Evolutionary conservation across 768 basidiomycete species (phyloP).

Genomic region (Tricholoma saponaceum): DNA sequence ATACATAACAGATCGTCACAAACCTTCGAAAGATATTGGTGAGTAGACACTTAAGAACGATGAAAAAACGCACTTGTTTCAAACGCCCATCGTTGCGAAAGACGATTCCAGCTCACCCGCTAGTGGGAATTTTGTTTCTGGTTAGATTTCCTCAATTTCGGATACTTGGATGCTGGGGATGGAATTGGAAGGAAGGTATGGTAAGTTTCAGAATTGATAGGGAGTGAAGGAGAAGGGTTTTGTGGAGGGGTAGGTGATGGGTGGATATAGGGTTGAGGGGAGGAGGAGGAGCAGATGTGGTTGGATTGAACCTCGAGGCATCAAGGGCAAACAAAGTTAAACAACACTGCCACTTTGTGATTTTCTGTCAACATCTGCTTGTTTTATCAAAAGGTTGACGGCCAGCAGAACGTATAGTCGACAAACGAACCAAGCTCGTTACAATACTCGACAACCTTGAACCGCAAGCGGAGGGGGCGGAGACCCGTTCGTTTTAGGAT

Average conservation of each 20-base stretch:
- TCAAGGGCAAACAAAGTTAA: background rate
- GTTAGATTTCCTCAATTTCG: background rate
- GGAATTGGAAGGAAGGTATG: background rate
- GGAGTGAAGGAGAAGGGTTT: background rate
- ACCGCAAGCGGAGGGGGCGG: too few species aligned
- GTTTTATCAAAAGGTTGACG: too few species aligned
- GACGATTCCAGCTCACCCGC: background rate
- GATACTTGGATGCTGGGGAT: background rate
- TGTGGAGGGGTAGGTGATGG: background rate
- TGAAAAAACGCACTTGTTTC: constrained; percentile 2
- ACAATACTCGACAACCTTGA: too few species aligned
- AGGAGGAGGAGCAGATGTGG: background rate
- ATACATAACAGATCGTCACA: background rate
- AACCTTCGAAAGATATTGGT: background rate
- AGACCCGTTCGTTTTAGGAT: background rate
- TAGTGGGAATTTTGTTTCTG: background rate
- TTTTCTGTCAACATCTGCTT: background rate
- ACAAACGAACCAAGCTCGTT: too few species aligned
- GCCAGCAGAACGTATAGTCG: too few species aligned
- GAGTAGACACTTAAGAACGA: background rate
- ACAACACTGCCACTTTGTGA: constrained; percentile 1
- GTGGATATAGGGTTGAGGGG: background rate
- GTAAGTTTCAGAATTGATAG: background rate
- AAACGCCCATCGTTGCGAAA: background rate
- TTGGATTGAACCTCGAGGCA: background rate